A percentile compares a stretch with the other conserved stretches of the same genome.
Evolutionary conservation across 1,284 basidiomycete species (phyloP).

Genomic region (Puccinia hordei): DNA sequence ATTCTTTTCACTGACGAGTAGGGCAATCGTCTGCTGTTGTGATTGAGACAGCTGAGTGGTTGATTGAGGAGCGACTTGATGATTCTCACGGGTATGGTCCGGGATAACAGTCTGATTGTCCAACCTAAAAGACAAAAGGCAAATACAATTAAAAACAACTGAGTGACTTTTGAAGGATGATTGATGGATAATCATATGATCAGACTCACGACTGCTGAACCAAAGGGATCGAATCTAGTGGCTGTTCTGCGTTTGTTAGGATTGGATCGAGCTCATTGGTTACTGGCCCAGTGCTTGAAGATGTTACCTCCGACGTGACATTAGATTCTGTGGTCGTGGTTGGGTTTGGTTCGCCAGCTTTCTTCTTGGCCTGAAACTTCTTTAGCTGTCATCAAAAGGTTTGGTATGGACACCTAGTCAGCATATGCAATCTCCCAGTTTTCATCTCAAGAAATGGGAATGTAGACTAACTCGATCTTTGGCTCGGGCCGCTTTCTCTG

Average conservation of each 20-base stretch:
- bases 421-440: not conserved
- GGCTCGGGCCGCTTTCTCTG: constrained; percentile 46
- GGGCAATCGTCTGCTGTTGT: constrained; percentile 41
- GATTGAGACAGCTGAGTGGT: constrained; percentile 9
- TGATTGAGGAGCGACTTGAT: not conserved
- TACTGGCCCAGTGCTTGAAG: constrained; percentile 11
- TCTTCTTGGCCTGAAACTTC: constrained; percentile 51
- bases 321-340: not conserved
- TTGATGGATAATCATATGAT: not conserved
- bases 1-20: constrained; percentile 47
- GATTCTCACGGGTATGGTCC: not conserved
- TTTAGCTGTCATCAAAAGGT: constrained; percentile 29
- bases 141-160: too few species aligned
- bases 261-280: not conserved
- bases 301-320: not conserved
- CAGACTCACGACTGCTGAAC: not conserved
- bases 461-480: constrained; percentile 44
- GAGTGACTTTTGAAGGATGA: not conserved
- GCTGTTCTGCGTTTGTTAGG: not conserved
- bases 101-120: not conserved
- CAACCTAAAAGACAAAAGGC: not conserved
- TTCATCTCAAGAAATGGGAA: not conserved
- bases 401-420: not conserved
- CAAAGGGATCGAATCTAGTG: not conserved
- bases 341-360: constrained; percentile 10